Conservation (phyloP, 768 basidiomycete genomes). For the Boletus subparvulus region DNA sequence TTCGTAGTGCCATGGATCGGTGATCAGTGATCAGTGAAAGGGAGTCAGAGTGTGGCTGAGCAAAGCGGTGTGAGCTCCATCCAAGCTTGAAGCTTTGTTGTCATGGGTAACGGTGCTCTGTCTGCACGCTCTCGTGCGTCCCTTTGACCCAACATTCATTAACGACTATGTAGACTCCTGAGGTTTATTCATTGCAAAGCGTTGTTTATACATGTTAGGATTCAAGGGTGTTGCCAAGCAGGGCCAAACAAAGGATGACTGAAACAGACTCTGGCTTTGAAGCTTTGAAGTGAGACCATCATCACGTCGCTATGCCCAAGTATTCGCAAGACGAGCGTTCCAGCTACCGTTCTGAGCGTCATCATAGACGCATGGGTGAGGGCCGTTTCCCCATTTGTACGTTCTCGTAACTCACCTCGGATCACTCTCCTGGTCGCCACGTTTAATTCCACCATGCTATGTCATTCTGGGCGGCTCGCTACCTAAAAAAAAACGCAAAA, state of each 20-base stretch:
- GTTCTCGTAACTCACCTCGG: conserved; percentile 23
- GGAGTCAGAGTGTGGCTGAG: conserved; percentile 1
- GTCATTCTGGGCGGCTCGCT: conserved; percentile 19
- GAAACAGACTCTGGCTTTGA: conserved; percentile 5
- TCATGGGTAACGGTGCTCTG: too few relatives aligned
- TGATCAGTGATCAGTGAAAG: too few relatives aligned
- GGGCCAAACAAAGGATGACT: conserved; percentile 16
- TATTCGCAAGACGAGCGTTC: conserved; percentile 8
- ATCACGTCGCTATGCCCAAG: conserved; percentile 11
- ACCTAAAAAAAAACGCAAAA: conserved; percentile 3
- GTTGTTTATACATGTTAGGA: conserved; percentile 24
- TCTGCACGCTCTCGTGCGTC: too few relatives aligned
- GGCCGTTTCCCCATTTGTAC: background rate
- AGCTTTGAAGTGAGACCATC: background rate
- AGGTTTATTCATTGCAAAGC: background rate
- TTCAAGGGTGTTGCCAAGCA: conserved; percentile 12
- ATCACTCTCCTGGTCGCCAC: conserved; percentile 26
- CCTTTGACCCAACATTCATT: too few relatives aligned
- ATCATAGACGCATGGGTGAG: conserved; percentile 27
- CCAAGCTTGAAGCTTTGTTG: background rate
- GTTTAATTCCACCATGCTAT: conserved; percentile 1
- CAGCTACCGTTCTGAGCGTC: conserved; percentile 7
- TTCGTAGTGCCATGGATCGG: too few relatives aligned
- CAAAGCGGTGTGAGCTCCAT: background rate
- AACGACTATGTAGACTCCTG: too few relatives aligned